A percentile compares a stretch with the other conserved stretches of the same genome.
These are phyloP conservation scores for Ogataea trehalophila DNA, from an alignment of 805 yeast genomes.

Conservation along the genomic window DNA sequence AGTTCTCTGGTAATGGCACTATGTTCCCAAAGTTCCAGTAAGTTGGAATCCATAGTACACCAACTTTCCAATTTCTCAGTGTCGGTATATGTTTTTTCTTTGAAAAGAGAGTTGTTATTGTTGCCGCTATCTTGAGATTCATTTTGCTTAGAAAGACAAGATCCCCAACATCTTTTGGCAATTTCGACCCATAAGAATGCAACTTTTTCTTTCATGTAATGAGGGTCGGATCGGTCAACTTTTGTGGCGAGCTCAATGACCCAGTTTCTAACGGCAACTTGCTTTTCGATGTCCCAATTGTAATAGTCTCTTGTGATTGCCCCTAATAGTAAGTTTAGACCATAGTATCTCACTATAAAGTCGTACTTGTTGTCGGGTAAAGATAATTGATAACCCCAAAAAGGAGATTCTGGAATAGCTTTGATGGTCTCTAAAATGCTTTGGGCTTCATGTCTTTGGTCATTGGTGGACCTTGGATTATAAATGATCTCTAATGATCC, in stretches of 20 bases:
- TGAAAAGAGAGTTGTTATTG: conserved; percentile 10
- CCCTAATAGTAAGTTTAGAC: conserved; percentile 71
- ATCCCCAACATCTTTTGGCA: conserved; percentile 91
- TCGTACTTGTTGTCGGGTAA: conserved; percentile 54
- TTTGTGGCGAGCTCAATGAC: conserved; percentile 69
- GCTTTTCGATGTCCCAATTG: conserved; percentile 48
- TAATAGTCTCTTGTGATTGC: conserved; percentile 61
- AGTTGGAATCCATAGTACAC: conserved; percentile 79
- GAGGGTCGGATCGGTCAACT: conserved; percentile 67
- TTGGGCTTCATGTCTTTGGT: conserved; percentile 51
- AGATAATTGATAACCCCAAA: conserved; percentile 87
- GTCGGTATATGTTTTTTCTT: conserved; percentile 29
- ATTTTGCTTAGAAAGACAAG: conserved; percentile 38
- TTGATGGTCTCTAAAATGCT: conserved; percentile 71
- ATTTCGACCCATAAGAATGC: conserved; percentile 89
- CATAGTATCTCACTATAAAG: conserved; percentile 82
- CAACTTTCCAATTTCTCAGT: conserved; percentile 63
- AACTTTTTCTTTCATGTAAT: conserved; percentile 81
- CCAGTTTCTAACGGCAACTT: conserved; percentile 75
- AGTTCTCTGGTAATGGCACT: conserved; percentile 66
- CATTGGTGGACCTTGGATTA: conserved; percentile 57
- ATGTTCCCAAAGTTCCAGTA: conserved; percentile 70
- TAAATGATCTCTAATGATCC: conserved; percentile 74
- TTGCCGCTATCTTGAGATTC: conserved; percentile 5
- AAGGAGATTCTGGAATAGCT: conserved; percentile 76